phyloP scores from a whole-genome alignment of 345 rosid genomes.

The Ricinus communis region DNA sequence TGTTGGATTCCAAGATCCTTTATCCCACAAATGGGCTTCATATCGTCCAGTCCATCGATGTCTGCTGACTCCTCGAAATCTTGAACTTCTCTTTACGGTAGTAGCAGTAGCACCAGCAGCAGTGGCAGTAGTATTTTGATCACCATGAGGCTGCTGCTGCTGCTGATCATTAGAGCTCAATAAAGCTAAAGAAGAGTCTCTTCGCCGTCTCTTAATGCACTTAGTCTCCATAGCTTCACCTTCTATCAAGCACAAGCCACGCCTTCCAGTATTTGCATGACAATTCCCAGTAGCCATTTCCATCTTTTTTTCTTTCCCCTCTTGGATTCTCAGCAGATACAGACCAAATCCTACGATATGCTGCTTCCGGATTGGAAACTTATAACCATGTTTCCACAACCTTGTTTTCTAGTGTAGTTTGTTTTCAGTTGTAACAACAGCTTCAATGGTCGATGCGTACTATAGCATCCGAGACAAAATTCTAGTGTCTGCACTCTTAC shows the following conservation, averaged over 20 bases:
- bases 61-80: slow-evolving; percentile 48
- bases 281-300: slow-evolving; percentile 19
- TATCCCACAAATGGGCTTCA: slow-evolving; percentile 53
- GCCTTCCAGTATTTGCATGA: slow-evolving; percentile 17
- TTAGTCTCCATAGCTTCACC: slow-evolving; percentile 20
- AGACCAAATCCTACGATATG: background rate
- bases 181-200: slow-evolving; percentile 19
- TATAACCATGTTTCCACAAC: background rate
- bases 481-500: background rate
- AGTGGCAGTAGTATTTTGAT: background rate
- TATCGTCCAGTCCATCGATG: slow-evolving; percentile 49
- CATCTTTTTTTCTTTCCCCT: background rate
- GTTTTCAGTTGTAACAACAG: background rate
- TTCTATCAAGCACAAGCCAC: slow-evolving; percentile 10
- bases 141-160: background rate
- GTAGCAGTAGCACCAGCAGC: slow-evolving; percentile 19
- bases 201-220: slow-evolving; percentile 35
- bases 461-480: slow-evolving; percentile 21
- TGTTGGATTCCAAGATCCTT: slow-evolving; percentile 47
- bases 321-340: no score
- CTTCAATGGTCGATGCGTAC: slow-evolving; percentile 6
- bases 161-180: slow-evolving; percentile 12
- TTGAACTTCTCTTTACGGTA: slow-evolving; percentile 43
- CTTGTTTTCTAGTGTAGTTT: slow-evolving; percentile 3
- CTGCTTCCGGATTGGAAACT: background rate